Base-by-base conservation (phyloP, 1,139 yeast genomes). In the Lodderomyces metapsilosis region DNA sequence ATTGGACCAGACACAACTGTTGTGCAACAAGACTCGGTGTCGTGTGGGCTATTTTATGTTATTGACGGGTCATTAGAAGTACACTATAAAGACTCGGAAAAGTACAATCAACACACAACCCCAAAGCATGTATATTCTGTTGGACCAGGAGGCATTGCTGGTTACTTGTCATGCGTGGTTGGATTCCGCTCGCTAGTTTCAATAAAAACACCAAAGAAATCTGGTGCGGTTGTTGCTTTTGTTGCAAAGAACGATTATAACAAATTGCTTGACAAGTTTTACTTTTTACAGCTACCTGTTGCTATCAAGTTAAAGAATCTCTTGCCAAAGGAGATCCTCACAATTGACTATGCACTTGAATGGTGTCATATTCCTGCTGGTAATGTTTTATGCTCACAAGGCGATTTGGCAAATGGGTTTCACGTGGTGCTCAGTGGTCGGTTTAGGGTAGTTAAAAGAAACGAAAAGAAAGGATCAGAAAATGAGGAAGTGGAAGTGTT, bases 321-420 rank as follows among this genome's bases (percentile, higher is more conserved):
- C 3, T 64, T 92, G 36, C 83, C 92, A 23, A 71, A 78, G 24
- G 78, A 86, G 43, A 69, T 92, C 37, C 61, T 86, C 36, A 80
- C 85, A 40, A 77, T 92, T 37, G 98, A 92, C 58, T 88, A 86
- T 62, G 96, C 98, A 0, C 66, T 92, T 40, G 98, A 92, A 59
- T 92, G 98, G 98, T 81, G 92, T 38, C 96, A 88, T 48, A 74
- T 88, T 4, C 82, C 82, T 12, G 94, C 97, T 0, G 96, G 98
- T 0, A 84, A 84, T 42, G 76, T 83, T 0, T 62, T 92, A 21
- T 88, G 87, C 52, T 75, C 81, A 3, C 94, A 92, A 58, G 95
- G 91, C 1, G 95, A 88, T 41, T 78, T 78, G 27, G 96, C 98
- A 0, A 92, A 89, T 58, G 96, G 97, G 13, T 88, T 92, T 39